phyloP scores from a whole-genome alignment of 192 early-diverging fungal species.

The Linnemannia schmuckeri region DNA sequence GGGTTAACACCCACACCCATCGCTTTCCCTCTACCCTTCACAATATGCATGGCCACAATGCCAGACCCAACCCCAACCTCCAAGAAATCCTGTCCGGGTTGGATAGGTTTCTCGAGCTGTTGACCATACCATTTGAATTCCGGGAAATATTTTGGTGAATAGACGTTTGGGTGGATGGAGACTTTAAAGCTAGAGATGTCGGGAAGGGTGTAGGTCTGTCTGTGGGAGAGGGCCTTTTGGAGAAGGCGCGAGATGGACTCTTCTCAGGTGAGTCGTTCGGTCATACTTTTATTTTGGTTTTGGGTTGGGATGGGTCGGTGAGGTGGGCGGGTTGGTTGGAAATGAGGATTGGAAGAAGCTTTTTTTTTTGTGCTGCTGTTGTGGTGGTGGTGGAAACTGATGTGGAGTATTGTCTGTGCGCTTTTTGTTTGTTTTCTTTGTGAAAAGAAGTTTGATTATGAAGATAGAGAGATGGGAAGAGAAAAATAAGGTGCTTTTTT shows the following conservation, averaged over 20 bases:
- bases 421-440: too few species aligned
- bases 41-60: slow-evolving; percentile 9
- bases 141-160: slow-evolving; percentile 21
- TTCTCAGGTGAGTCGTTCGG: neutral
- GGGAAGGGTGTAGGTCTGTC: neutral
- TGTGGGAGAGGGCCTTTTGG: neutral
- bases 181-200: neutral
- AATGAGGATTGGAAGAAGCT: too few species aligned
- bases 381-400: too few species aligned
- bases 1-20: slow-evolving; percentile 20
- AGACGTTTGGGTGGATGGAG: slow-evolving; percentile 14
- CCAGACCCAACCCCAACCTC: slow-evolving; percentile 17
- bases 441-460: too few species aligned
- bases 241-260: neutral
- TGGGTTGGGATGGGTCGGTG: neutral
- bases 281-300: neutral
- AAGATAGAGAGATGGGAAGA: too few species aligned
- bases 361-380: too few species aligned
- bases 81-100: slow-evolving; percentile 11
- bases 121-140: slow-evolving; percentile 26
- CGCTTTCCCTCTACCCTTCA: neutral
- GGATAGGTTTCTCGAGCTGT: neutral
- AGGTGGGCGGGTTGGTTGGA: too few species aligned
- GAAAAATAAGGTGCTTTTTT: too few species aligned
- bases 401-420: too few species aligned